Evolutionary conservation across 371 early-diverging fungal genomes (phyloP), one percentile per base, ranked within the genome.

Genomic region (Nematocida major): DNA sequence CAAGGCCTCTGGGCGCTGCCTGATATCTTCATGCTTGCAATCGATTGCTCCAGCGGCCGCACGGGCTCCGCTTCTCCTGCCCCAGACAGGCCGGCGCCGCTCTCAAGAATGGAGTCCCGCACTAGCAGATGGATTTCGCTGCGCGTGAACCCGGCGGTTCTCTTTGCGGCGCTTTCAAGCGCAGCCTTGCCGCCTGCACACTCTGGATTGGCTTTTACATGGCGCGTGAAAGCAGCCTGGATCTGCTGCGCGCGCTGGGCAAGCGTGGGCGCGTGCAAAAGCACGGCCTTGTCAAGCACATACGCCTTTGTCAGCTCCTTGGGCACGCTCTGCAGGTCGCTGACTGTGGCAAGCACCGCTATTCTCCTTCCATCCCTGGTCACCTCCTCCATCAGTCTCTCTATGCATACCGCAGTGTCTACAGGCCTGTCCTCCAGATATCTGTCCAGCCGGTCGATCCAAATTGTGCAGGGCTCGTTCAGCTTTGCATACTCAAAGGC

Each of bases 401-500:
- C 76, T 20, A 73, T 43, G 18, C 24, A 3, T 2, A 11, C 3
- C 9, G 65, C 28, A 18, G 54, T 26, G 15, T 54, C 48, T 42
- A 9, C 20, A 3, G 4, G 7, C 51, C 63, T 59, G 50, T 73
- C 65, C 13, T 30, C 51, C 7, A 59, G n/a, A 28, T 39, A 32
- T 40, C 76, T 11, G 45, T 73, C 76, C 20, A 65, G 3, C 3
- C 76, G n/a, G 28, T 61, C 63, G 7, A 73, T 63, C 76, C 76
- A 73, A 15, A 73, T n/a, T 22, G 76, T 73, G 76, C 76, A 73
- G 9, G 76, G 76, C 76, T 73, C 63, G 38, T 73, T 73, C 7
- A 73, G 40, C 54, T 73, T 61, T 40, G 76, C 62, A 48, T 73
- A 73, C 51, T 48, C 76, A 59, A 61, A 73, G 30, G 76, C 45